phyloP scores from a whole-genome alignment of 2,329 filamentous ascomycete species.

The Cordyceps tenuipes region DNA sequence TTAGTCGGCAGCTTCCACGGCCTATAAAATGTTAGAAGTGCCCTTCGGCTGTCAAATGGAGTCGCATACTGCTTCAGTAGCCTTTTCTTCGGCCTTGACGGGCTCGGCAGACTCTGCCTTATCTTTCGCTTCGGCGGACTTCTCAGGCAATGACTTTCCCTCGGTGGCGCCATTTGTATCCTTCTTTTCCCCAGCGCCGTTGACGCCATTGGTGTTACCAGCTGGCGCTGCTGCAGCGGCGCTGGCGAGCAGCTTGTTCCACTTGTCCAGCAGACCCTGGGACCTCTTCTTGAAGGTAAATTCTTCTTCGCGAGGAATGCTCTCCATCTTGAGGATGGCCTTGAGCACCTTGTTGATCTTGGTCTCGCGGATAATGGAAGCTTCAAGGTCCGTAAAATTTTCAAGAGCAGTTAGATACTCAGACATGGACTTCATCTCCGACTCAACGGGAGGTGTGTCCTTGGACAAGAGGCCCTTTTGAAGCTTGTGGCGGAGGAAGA shows the following conservation, averaged over 20 bases:
- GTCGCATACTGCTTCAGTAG: slow-evolving; percentile 22
- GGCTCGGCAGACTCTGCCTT: slow-evolving; percentile 16
- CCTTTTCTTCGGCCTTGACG: slow-evolving; percentile 17
- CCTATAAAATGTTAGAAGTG: slow-evolving; percentile 16
- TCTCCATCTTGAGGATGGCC: slow-evolving; percentile 78
- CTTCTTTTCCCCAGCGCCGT: slow-evolving; percentile 39
- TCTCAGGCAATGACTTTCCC: slow-evolving; percentile 25
- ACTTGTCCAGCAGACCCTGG: slow-evolving; percentile 70
- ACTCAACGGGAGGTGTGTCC: slow-evolving; percentile 76
- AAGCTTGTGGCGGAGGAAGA: slow-evolving; percentile 88
- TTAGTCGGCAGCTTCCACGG: slow-evolving; percentile 8
- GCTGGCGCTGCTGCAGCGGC: slow-evolving; percentile 30
- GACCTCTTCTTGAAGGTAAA: slow-evolving; percentile 84
- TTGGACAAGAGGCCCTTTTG: slow-evolving; percentile 88
- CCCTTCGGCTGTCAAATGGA: slow-evolving; percentile 18
- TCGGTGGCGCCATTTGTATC: slow-evolving; percentile 33
- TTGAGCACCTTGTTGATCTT: slow-evolving; percentile 99
- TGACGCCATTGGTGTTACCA: slow-evolving; percentile 36
- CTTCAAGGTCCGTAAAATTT: slow-evolving; percentile 69
- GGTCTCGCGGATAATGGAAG: slow-evolving; percentile 76
- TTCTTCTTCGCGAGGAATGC: slow-evolving; percentile 81
- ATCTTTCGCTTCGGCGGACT: slow-evolving; percentile 29
- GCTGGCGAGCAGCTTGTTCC: slow-evolving; percentile 76
- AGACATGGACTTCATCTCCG: slow-evolving; percentile 73
- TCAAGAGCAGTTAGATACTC: slow-evolving; percentile 77